Base-by-base conservation (phyloP, 2,329 filamentous ascomycete species). In the Claviceps monticola region DNA sequence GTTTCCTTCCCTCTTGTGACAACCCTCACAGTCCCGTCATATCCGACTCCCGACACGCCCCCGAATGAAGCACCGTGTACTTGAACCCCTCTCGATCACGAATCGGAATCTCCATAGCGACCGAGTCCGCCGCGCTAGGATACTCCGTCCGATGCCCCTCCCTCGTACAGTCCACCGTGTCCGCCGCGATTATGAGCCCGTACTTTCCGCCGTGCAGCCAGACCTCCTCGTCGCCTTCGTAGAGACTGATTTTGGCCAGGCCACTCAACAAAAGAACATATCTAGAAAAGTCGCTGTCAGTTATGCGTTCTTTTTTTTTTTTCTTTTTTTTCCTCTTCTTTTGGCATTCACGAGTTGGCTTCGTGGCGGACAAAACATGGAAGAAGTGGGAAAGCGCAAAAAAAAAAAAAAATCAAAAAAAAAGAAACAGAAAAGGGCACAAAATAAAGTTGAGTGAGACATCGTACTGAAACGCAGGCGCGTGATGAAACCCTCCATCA, bases 141-240 rank as follows among this genome's bases (percentile, higher is more conserved):
- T 71, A 74, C 36, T 54, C 54, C 2, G 72, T 71, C 3, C 60
- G 52, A 43, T 75, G 72, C 0, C 72, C 72, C 36, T 62, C 52
- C 2, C 47, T 54, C 51, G 68, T 71, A 3, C 68, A 65, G 45
- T 68, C 66, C 2, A 57, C 57, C 4, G 68, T 73, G 54, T 75
- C 72, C 4, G 68, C 63, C 0, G 68, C 71, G 9, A 72, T 62
- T 37, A 74, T 63, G 5, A 68, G 60, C 0, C 71, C 70, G 37
- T 69, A 61, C 48, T 64, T 64, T 1, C 71, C 71, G 7, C 71
- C 71, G 1, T 56, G 42, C 6, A 74, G 53, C 57, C 61, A 67
- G 0, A 64, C 68, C 50, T 68, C 64, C 17, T 64, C 58, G 0
- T 59, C 63, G 6, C 63, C 62, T 56, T 68, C 64, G 6, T 70